These are phyloP conservation scores for Fusarium mangiferae DNA, from an alignment of 2,329 filamentous ascomycete genomes.

Conservation along the genomic window DNA sequence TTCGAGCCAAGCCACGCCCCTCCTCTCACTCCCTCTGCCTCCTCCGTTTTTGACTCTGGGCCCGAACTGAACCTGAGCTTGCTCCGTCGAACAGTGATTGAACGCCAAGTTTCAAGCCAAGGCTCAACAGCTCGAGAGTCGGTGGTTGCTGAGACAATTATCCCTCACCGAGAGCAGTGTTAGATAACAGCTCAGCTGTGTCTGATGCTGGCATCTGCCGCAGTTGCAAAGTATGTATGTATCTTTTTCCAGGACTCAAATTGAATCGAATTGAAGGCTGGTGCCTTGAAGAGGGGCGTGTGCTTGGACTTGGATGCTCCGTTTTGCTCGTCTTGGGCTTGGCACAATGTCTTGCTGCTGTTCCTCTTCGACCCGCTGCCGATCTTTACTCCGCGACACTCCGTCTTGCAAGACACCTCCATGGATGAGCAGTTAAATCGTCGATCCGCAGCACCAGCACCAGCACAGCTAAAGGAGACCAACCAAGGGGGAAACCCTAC, in stretches of 20 bases:
- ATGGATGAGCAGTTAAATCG: conserved; percentile 14
- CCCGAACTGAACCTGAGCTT: neutral
- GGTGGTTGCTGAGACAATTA: conserved; percentile 15
- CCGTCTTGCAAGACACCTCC: conserved; percentile 27
- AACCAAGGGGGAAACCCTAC: conserved; percentile 3
- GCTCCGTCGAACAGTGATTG: neutral
- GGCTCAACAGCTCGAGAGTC: neutral
- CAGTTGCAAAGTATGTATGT: neutral
- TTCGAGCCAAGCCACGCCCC: conserved; percentile 8
- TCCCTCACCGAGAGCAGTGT: neutral
- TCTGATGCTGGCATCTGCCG: conserved; percentile 4
- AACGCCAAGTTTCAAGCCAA: conserved; percentile 18
- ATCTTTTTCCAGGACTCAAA: neutral
- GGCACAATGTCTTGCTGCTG: conserved; percentile 13
- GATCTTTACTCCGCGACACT: conserved; percentile 28
- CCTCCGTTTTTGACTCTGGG: conserved; percentile 12
- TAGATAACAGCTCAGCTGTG: neutral
- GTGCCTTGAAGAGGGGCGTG: conserved; percentile 8
- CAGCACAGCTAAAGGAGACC: neutral
- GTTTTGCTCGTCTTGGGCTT: conserved; percentile 16
- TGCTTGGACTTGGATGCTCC: conserved; percentile 2
- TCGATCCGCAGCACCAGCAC: conserved; percentile 24
- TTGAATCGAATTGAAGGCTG: neutral
- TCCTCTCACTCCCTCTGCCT: neutral
- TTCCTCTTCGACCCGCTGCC: conserved; percentile 18